These are phyloP conservation scores for Prillingera fragicola DNA, from an alignment of 1,284 basidiomycete genomes.

Conservation along the genomic window DNA sequence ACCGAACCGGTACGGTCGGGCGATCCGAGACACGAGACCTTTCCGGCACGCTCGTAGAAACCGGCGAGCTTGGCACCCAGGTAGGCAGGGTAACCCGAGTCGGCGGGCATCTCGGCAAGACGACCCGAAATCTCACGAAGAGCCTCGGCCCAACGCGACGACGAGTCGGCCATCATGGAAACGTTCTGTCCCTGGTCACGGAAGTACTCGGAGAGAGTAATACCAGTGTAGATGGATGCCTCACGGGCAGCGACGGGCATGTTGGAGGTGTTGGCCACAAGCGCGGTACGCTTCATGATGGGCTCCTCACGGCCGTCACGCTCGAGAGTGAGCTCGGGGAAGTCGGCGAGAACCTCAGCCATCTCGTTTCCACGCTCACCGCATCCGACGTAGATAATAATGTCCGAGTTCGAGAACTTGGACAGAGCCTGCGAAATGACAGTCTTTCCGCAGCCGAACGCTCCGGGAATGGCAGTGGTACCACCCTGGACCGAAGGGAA, in stretches of 20 bases:
- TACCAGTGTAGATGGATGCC: conserved; percentile 99
- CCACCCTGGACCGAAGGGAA: conserved; percentile 99
- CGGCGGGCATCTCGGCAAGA: conserved; percentile 98
- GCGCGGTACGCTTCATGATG: conserved; percentile 99
- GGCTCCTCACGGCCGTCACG: conserved; percentile 88
- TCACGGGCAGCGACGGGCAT: conserved; percentile 99
- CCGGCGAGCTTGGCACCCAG: conserved; percentile 90
- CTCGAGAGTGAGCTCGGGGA: conserved; percentile 91
- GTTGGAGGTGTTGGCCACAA: conserved; percentile 99
- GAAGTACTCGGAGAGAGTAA: conserved; percentile 99
- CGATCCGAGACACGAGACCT: conserved; percentile 85
- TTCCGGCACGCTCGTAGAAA: conserved; percentile 99
- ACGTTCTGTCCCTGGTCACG: conserved; percentile 97
- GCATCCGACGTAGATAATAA: conserved; percentile 96
- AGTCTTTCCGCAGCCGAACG: conserved; percentile 97
- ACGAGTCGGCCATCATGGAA: conserved; percentile 99
- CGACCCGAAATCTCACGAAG: conserved; percentile 99
- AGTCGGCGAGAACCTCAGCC: conserved; percentile 97
- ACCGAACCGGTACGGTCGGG: conserved; percentile 87
- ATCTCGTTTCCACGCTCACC: conserved; percentile 54
- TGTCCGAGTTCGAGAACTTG: conserved; percentile 99
- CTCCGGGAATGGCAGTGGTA: conserved; percentile 97
- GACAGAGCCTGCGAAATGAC: conserved; percentile 95
- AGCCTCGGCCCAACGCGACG: conserved; percentile 98
- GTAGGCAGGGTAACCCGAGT: conserved; percentile 98